Evolutionary conservation across 352 stramenopile species (phyloP), one percentile per base, ranked within the genome.

Genomic region (Globisporangium lucens): DNA sequence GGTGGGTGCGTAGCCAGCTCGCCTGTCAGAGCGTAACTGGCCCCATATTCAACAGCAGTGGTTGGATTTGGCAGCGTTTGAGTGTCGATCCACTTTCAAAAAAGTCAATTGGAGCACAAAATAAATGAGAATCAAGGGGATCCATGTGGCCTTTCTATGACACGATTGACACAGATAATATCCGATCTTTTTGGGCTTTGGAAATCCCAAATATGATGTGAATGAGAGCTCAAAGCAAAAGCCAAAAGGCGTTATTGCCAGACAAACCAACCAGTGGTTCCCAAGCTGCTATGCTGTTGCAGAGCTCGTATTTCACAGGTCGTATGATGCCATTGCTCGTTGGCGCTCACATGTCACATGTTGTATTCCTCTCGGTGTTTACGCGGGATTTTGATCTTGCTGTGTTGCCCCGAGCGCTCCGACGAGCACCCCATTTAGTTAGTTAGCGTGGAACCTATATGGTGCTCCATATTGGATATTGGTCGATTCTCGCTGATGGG

Each of bases 111-210:
- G 8, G 35, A 1, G 9, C 35, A 38, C 5, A 38, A 12, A 38
- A 38, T 38, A 7, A 47, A 20, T 20, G 38, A 47, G 38, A 47
- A 17, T 9, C 5, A 24, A 55, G 47, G 2, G 2, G n/a, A 55
- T 55, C 47, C 47, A 55, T 55, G n/a, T 55, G 47, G 47, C n/a
- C n/a, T 55, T 29, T 55, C 47, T 55, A 55, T 55, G 47, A 49
- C 41, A 17, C 15, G 5, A 55, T 29, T 24, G 47, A 27, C 47
- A 55, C 47, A 55, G 41, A 24, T 24, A 24, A 24, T 24, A 49
- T 22, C 41, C 41, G 41, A 49, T 49, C 41, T 49, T 43, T 43
- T 43, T 43, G 36, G 36, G 10, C 24, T 24, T 24, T 24, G 24
- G 24, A 24, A 13, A 15, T 43, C 9, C 2, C 36, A 9, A 43